Percentiles rank a stretch among this genome's conserved stretches.
These are phyloP conservation scores for Mycena galopus DNA, from an alignment of 768 basidiomycete genomes.

Conservation along the genomic window DNA sequence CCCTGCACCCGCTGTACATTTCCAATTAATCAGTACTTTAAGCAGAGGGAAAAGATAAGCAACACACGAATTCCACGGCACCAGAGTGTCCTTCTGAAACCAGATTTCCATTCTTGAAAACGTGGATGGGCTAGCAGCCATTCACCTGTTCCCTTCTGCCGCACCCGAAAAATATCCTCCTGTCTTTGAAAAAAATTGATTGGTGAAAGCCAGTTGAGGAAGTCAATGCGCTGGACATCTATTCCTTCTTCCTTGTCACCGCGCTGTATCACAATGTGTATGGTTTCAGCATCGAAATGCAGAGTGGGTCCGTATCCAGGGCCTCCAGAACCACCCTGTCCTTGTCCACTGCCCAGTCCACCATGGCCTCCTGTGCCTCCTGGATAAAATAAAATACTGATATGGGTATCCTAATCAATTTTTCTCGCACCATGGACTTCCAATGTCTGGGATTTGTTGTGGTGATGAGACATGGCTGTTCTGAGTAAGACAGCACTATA, in stretches of 20 bases:
- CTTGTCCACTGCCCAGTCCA: neutral
- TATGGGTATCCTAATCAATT: neutral
- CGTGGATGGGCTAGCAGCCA: too few species aligned
- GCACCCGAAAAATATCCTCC: too few species aligned
- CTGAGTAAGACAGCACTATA: too few species aligned
- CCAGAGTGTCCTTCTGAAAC: too few species aligned
- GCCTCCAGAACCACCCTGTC: neutral
- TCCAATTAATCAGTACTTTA: too few species aligned
- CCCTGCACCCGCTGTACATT: too few species aligned
- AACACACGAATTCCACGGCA: too few species aligned
- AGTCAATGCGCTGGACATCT: too few species aligned
- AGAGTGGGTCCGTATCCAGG: neutral
- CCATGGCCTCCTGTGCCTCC: neutral
- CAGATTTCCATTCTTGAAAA: too few species aligned
- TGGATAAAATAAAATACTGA: neutral
- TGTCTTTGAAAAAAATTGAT: slow-evolving; percentile 4
- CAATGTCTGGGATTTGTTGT: neutral
- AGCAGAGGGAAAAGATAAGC: too few species aligned
- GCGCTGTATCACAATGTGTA: neutral
- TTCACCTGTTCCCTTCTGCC: slow-evolving; percentile 1
- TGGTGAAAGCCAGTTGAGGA: slow-evolving; percentile 15
- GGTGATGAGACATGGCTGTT: neutral
- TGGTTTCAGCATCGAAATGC: too few species aligned
- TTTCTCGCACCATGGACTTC: neutral
- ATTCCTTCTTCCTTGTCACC: neutral